Conservation (phyloP, 768 basidiomycete species). For the Boletus patriciae region DNA sequence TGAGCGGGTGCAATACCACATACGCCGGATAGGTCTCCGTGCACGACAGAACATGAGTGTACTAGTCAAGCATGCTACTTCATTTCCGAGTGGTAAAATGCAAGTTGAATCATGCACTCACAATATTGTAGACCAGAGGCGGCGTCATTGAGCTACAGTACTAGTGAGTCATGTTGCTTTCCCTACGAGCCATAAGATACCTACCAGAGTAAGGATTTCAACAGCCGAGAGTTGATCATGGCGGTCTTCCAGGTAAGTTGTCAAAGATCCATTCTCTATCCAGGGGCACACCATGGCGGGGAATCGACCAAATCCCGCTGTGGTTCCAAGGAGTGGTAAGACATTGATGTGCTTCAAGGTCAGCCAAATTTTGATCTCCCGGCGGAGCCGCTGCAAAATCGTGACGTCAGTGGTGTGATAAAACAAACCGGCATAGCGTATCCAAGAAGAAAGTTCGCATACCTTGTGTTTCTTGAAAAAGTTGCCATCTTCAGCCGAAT, state of each 20-base stretch:
- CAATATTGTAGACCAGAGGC: constrained; percentile 24
- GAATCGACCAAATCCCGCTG: constrained; percentile 28
- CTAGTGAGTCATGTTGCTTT: not conserved
- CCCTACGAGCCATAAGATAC: not conserved
- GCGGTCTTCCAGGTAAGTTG: constrained; percentile 17
- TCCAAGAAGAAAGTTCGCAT: not conserved
- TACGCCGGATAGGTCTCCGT: constrained; percentile 26
- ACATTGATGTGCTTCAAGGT: constrained; percentile 26
- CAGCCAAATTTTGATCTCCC: constrained; percentile 32
- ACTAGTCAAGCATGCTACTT: constrained; percentile 2
- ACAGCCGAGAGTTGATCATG: constrained; percentile 7
- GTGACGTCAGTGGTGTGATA: not conserved
- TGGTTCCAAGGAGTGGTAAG: constrained; percentile 12
- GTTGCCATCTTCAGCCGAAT: constrained; percentile 9
- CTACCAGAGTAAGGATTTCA: constrained; percentile 8
- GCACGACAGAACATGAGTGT: constrained; percentile 17
- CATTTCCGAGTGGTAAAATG: not conserved
- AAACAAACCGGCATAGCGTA: not conserved
- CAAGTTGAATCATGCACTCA: not conserved
- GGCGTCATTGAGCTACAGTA: constrained; percentile 14
- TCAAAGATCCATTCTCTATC: constrained; percentile 26
- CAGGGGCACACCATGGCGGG: constrained; percentile 33
- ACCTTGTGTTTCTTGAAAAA: constrained; percentile 14
- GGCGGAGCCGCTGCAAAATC: constrained; percentile 24
- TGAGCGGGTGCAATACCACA: not conserved